Conservation (phyloP, 1,284 basidiomycete species). For the Tilletia indica region DNA sequence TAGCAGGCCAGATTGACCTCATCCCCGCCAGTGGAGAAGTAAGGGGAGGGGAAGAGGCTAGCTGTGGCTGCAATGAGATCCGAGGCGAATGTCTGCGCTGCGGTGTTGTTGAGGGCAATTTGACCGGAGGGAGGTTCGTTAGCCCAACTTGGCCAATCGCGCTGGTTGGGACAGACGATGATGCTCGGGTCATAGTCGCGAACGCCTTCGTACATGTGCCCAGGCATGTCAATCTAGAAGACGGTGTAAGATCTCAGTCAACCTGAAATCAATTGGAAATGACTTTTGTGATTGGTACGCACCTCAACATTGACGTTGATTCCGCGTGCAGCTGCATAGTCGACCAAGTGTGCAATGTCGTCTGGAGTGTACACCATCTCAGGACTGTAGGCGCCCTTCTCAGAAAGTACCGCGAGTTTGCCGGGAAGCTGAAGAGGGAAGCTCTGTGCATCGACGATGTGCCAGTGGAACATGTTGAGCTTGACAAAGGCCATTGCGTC, state of each 20-base stretch:
- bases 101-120: conserved; percentile 66
- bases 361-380: conserved; percentile 64
- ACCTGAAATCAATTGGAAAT: too few relatives aligned
- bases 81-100: conserved; percentile 30
- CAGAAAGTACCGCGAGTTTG: conserved; percentile 66
- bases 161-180: conserved; percentile 68
- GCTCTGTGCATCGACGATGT: conserved; percentile 64
- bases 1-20: conserved; percentile 75
- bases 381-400: conserved; percentile 69
- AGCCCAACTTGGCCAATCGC: conserved; percentile 62
- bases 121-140: conserved; percentile 76
- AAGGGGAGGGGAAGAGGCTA: conserved; percentile 63
- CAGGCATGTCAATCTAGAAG: conserved; percentile 70
- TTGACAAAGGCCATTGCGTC: conserved; percentile 86
- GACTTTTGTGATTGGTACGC: background rate
- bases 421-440: conserved; percentile 68
- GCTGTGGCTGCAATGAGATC: conserved; percentile 41
- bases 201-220: conserved; percentile 70
- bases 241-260: too few relatives aligned
- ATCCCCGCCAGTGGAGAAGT: conserved; percentile 79
- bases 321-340: conserved; percentile 72
- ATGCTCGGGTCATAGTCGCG: conserved; percentile 68
- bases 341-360: conserved; percentile 68
- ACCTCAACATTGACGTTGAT: conserved; percentile 67
- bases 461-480: conserved; percentile 73